Evolutionary conservation across 139 green algal species (phyloP), one percentile per base, ranked within the genome.

Genomic region (Micromonas pusilla): DNA sequence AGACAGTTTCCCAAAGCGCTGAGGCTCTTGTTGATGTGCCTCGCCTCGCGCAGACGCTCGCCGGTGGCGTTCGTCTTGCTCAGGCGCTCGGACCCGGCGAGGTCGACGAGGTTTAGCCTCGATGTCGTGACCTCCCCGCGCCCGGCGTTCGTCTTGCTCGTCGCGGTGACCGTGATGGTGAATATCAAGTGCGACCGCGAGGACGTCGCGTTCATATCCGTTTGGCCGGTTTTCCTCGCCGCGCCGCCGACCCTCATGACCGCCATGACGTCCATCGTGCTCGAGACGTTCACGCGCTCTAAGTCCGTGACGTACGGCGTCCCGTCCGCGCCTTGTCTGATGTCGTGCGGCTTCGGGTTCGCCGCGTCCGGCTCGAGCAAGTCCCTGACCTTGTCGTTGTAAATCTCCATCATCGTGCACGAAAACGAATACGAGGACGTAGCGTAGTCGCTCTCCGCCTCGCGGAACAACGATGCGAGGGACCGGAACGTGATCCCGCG

Each of bases 81-180:
- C 84, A 96, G 80, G 52, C 92, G 90, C 84, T 98, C 94, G 76
- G 88, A 95, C 26, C 94, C 94, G 79, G 93, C 94, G 32, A 98
- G 87, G 84, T 98, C 94, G 21, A 98, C 92, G 19, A 98, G 85
- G 87, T 97, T n/a, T n/a, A n/a, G n/a, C n/a, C n/a, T n/a, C n/a
- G n/a, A n/a, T n/a, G n/a, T n/a, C n/a, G n/a, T n/a, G n/a, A n/a
- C n/a, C n/a, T n/a, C n/a, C n/a, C n/a, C n/a, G n/a, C n/a, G n/a
- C n/a, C n/a, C n/a, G n/a, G n/a, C n/a, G n/a, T n/a, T n/a, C n/a
- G n/a, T n/a, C n/a, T n/a, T n/a, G n/a, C n/a, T n/a, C n/a, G n/a
- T n/a, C n/a, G n/a, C n/a, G n/a, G n/a, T n/a, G n/a, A n/a, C n/a
- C n/a, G n/a, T n/a, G n/a, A n/a, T n/a, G n/a, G n/a, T n/a, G n/a